Evolutionary conservation across 2,329 filamentous ascomycete genomes (phyloP).

Genomic region (Allantophomopsis lycopodina): DNA sequence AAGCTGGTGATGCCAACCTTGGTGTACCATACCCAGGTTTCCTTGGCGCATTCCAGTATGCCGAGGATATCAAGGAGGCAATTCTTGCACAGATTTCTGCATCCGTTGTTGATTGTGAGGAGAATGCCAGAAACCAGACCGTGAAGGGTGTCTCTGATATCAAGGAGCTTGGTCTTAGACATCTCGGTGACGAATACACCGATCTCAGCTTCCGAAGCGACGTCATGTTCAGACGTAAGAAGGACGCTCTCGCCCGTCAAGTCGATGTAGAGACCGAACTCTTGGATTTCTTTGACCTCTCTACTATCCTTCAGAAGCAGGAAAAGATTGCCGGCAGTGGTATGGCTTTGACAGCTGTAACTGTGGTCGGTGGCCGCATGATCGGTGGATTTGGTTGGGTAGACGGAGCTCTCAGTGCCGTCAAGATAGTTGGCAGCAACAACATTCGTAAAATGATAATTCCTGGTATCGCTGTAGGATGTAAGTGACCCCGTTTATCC

Average conservation of each 20-base stretch:
- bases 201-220: constrained; percentile 82
- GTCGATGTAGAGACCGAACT: constrained; percentile 80
- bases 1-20: constrained; percentile 63
- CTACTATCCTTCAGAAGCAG: constrained; percentile 71
- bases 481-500: constrained; percentile 36
- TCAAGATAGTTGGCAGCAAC: constrained; percentile 67
- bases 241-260: constrained; percentile 69
- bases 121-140: constrained; percentile 67
- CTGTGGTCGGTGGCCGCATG: constrained; percentile 69
- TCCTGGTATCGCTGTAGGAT: constrained; percentile 64
- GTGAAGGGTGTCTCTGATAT: constrained; percentile 74
- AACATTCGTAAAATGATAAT: constrained; percentile 71
- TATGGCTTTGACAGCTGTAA: constrained; percentile 85
- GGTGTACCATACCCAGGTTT: constrained; percentile 80
- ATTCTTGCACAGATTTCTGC: constrained; percentile 82
- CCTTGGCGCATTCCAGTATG: constrained; percentile 76
- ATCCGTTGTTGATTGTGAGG: constrained; percentile 68
- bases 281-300: constrained; percentile 86
- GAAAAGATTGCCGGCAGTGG: constrained; percentile 91
- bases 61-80: constrained; percentile 80
- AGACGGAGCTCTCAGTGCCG: constrained; percentile 71
- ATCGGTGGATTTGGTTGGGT: constrained; percentile 80
- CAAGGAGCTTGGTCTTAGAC: constrained; percentile 75
- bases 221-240: constrained; percentile 82
- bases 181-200: constrained; percentile 77